Conservation (phyloP, 2,329 filamentous ascomycete species). For the Aureobasidium leucospermi region DNA sequence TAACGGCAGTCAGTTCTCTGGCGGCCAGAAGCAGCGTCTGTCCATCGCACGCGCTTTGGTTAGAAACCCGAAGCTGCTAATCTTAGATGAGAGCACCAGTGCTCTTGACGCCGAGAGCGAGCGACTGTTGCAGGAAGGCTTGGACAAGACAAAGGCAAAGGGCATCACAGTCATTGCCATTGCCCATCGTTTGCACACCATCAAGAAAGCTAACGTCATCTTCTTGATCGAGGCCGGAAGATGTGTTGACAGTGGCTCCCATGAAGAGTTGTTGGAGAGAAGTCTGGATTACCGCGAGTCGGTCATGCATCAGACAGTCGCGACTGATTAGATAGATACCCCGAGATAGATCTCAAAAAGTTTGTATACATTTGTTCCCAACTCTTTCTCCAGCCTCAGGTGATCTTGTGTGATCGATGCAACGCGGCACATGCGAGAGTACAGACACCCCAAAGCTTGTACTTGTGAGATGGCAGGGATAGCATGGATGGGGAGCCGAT, state of each 20-base stretch:
- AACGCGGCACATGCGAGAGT: too few species aligned
- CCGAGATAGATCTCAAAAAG: neutral
- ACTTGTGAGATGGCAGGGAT: too few species aligned
- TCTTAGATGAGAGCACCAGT: slow-evolving; percentile 38
- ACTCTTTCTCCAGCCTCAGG: neutral
- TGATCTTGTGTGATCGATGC: too few species aligned
- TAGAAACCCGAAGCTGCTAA: slow-evolving; percentile 34
- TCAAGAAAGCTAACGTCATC: slow-evolving; percentile 36
- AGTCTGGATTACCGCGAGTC: slow-evolving; percentile 19
- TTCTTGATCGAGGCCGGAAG: slow-evolving; percentile 42
- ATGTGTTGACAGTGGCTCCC: slow-evolving; percentile 42
- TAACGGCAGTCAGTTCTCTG: slow-evolving; percentile 35
- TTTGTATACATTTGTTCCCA: neutral
- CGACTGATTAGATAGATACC: neutral
- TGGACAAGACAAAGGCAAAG: slow-evolving; percentile 28
- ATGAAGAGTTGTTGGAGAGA: slow-evolving; percentile 41
- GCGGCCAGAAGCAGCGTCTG: slow-evolving; percentile 36
- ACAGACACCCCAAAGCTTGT: too few species aligned
- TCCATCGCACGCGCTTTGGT: slow-evolving; percentile 38
- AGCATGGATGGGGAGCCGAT: too few species aligned
- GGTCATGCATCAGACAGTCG: slow-evolving; percentile 21
- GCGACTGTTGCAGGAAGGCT: slow-evolving; percentile 31
- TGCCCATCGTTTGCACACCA: slow-evolving; percentile 36
- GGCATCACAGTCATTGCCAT: slow-evolving; percentile 37
- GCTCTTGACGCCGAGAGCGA: slow-evolving; percentile 38